Base-by-base conservation (phyloP, 495 filamentous ascomycete genomes). In the Pyronema omphalodes region DNA sequence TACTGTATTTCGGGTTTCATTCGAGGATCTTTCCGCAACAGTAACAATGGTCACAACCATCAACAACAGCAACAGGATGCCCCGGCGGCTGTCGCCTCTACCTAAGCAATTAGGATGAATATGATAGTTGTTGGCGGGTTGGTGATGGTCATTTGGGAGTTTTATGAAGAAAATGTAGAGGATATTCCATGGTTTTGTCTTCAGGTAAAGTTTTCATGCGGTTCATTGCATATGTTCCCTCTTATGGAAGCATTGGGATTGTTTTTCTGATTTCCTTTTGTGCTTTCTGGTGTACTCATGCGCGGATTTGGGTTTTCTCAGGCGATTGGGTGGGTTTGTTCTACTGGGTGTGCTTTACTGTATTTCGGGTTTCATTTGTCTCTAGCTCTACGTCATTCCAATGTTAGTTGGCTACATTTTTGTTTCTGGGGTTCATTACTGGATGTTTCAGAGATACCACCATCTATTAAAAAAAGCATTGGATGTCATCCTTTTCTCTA, bases 141-240 rank as follows among this genome's bases (percentile, higher is more conserved):
- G 15, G 39, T 41, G 39, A 29, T 29, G 23, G 23, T 29, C 23
- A 29, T 29, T 41, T 41, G 39, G 39, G 39, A 12, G 39, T 41
- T 41, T 7, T 41, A 17, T 41, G 39, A 17, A 41, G 39, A 45
- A 23, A 45, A 52, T 45, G 3, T 50, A 51, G 53, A 56, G 29
- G 9, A 50, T 50, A 11, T 34, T 11, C 51, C 53, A 49, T 61
- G 55, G 37, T 29, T 46, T 41, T 58, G 18, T 55, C 55, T 58
- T 50, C 57, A 34, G 55, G 57, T 52, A 59, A 50, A 3, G 53
- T 57, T 61, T 57, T 61, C 55, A 61, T 61, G 34, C 19, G 37
- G 44, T 53, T 47, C 44, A 48, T 60, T 54, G 50, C 37, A 48
- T 54, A 33, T 53, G 40, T 51, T 59, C 55, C 23, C 45, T 37